Evolutionary conservation across 2,329 filamentous ascomycete genomes (phyloP).

Genomic region (Aspergillus calidoustus): DNA sequence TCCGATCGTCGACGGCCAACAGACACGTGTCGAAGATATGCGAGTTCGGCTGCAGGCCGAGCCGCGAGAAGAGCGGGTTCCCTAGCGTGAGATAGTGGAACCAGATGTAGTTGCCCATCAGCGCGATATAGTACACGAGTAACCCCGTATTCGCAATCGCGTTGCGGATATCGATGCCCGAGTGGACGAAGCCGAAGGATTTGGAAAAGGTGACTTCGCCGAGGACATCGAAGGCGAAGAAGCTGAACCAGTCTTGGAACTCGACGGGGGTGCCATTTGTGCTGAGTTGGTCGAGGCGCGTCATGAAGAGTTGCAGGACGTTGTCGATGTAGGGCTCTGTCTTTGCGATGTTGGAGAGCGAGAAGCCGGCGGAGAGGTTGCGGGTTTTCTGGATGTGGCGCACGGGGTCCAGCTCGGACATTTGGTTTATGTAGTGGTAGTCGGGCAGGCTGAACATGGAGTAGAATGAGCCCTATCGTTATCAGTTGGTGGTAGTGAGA

Average conservation of each 20-base stretch:
- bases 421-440: conserved; percentile 45
- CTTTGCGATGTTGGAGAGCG: conserved; percentile 38
- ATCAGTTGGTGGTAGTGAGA: background rate
- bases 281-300: conserved; percentile 33
- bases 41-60: conserved; percentile 40
- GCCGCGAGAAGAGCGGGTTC: conserved; percentile 43
- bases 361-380: conserved; percentile 36
- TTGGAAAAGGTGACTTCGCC: conserved; percentile 45
- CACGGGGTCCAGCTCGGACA: conserved; percentile 45
- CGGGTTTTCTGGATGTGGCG: conserved; percentile 39
- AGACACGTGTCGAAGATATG: conserved; percentile 47
- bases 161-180: conserved; percentile 40
- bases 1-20: conserved; percentile 36
- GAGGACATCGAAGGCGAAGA: conserved; percentile 42
- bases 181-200: conserved; percentile 40
- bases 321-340: conserved; percentile 34
- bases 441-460: conserved; percentile 45
- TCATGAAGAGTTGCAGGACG: conserved; percentile 35
- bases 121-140: conserved; percentile 36
- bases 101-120: conserved; percentile 42
- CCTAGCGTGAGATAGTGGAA: conserved; percentile 42
- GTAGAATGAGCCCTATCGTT: conserved; percentile 42
- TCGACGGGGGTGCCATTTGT: conserved; percentile 32
- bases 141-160: conserved; percentile 41
- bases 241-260: conserved; percentile 49